A percentile compares a stretch with the other conserved stretches of the same genome.
Evolutionary conservation across 108 stramenopile genomes (phyloP).

Genomic region (Stephanodiscus minutulus): DNA sequence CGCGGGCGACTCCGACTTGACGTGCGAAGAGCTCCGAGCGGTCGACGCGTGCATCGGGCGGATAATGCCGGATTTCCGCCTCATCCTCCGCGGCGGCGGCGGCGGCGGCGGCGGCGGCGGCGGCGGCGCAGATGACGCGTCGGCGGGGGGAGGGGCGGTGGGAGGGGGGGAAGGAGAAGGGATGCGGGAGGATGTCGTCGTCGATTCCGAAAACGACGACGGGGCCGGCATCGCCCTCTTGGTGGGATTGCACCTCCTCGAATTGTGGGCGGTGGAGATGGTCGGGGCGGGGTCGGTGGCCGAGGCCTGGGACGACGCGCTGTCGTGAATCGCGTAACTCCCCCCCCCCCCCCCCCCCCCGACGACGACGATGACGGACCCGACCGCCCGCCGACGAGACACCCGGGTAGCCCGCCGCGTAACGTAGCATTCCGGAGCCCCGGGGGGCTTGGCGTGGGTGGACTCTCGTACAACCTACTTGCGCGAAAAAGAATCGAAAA

Average conservation of each 20-base stretch:
- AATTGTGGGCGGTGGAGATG: slow-evolving; percentile 15
- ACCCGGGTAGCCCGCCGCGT: too few relatives aligned
- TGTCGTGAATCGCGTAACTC: slow-evolving; percentile 3
- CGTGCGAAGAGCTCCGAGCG: background rate
- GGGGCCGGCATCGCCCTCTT: background rate
- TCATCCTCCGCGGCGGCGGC: background rate
- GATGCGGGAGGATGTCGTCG: background rate
- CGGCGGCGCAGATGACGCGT: background rate
- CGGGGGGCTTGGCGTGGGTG: too few relatives aligned
- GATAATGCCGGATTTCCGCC: slow-evolving; percentile 2
- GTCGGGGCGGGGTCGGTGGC: slow-evolving; percentile 1
- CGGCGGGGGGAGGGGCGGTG: background rate
- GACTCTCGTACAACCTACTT: too few relatives aligned
- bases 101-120: background rate
- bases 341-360: too few relatives aligned
- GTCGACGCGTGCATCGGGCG: background rate
- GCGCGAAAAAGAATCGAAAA: too few relatives aligned
- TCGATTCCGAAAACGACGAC: too few relatives aligned
- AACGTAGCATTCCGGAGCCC: too few relatives aligned
- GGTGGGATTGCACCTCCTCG: slow-evolving; percentile 1
- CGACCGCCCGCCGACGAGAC: too few relatives aligned
- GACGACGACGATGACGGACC: too few relatives aligned
- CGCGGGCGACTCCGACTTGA: background rate
- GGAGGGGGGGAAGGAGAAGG: background rate
- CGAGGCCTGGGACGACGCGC: slow-evolving; percentile 5